Percentiles rank a stretch among this genome's conserved stretches.
Evolutionary conservation across 75 land plant species (phyloP).

Genomic region (Isoetes taiwanensis): DNA sequence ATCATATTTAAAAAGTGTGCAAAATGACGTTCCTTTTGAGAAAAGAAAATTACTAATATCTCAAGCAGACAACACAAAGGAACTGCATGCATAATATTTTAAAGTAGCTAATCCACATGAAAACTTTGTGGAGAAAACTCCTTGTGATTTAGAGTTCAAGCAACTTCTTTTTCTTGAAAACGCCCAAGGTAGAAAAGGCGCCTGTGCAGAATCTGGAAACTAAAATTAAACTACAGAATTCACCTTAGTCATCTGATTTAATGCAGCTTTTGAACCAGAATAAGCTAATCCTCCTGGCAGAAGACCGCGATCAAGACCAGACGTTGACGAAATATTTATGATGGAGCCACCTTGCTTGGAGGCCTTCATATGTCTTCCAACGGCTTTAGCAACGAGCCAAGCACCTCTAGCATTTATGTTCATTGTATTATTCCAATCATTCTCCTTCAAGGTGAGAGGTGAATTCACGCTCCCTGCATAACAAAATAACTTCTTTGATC

Average conservation of each 20-base stretch:
- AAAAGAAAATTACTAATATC: too few species aligned
- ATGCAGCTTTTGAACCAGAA: slow-evolving; percentile 41
- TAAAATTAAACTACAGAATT: background rate
- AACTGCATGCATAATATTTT: too few species aligned
- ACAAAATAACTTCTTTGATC: background rate
- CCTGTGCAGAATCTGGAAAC: too few species aligned
- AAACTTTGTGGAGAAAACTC: too few species aligned
- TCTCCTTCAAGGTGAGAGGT: slow-evolving; percentile 34
- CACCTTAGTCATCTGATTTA: slow-evolving; percentile 62
- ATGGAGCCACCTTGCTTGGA: slow-evolving; percentile 39
- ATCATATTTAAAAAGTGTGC: too few species aligned
- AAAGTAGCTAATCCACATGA: too few species aligned
- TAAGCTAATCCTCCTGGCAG: slow-evolving; percentile 45
- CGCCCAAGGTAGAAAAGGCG: too few species aligned
- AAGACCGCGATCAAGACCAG: slow-evolving; percentile 31
- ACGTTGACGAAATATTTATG: slow-evolving; percentile 47
- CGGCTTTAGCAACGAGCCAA: slow-evolving; percentile 54
- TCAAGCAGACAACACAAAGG: too few species aligned
- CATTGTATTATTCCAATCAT: slow-evolving; percentile 43
- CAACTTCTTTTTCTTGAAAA: too few species aligned
- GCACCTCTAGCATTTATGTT: slow-evolving; percentile 47
- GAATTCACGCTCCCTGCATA: slow-evolving; percentile 32
- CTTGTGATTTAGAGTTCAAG: too few species aligned
- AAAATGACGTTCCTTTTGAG: too few species aligned
- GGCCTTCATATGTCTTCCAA: slow-evolving; percentile 33